A percentile compares a stretch with the other conserved stretches of the same genome.
These are phyloP conservation scores for Peronospora farinosa DNA, from an alignment of 352 stramenopile species.

Conservation along the genomic window DNA sequence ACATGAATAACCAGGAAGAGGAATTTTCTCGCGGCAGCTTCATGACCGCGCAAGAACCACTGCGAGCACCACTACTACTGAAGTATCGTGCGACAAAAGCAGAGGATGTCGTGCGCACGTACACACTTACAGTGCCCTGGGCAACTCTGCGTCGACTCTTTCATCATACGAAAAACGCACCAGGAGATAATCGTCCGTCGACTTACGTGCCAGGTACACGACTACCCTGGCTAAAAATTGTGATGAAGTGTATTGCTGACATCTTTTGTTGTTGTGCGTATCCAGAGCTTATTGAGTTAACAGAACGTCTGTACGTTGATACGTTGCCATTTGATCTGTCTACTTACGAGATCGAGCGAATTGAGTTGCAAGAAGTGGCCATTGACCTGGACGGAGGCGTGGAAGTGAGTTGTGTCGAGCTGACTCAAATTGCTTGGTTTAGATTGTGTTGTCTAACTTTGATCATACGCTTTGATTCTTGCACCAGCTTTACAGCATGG, in stretches of 20 bases:
- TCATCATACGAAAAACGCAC: conserved; percentile 25
- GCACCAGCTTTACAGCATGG: conserved; percentile 41
- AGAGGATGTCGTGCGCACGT: conserved; percentile 38
- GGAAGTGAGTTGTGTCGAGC: conserved; percentile 27
- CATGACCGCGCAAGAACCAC: conserved; percentile 11
- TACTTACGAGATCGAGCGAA: conserved; percentile 41
- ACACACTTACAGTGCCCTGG: conserved; percentile 61
- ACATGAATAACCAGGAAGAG: conserved; percentile 14
- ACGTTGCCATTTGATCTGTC: conserved; percentile 45
- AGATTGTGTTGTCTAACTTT: conserved; percentile 5
- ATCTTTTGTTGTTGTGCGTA: conserved; percentile 1
- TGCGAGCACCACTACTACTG: conserved; percentile 37
- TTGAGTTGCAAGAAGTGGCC: conserved; percentile 44
- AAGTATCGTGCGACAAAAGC: conserved; percentile 43
- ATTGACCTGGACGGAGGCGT: conserved; percentile 37
- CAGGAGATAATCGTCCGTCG: conserved; percentile 8
- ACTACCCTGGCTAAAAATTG: conserved; percentile 1
- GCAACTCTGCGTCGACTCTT: conserved; percentile 38
- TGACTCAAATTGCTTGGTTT: not conserved
- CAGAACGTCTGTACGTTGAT: conserved; percentile 52
- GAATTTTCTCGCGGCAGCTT: conserved; percentile 1
- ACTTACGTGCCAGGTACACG: conserved; percentile 28
- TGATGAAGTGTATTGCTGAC: conserved; percentile 12
- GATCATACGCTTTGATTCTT: conserved; percentile 3
- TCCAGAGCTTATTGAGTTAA: conserved; percentile 47